Evolutionary conservation across 345 rosid genomes (phyloP).

Genomic region (Brassica cretica): DNA sequence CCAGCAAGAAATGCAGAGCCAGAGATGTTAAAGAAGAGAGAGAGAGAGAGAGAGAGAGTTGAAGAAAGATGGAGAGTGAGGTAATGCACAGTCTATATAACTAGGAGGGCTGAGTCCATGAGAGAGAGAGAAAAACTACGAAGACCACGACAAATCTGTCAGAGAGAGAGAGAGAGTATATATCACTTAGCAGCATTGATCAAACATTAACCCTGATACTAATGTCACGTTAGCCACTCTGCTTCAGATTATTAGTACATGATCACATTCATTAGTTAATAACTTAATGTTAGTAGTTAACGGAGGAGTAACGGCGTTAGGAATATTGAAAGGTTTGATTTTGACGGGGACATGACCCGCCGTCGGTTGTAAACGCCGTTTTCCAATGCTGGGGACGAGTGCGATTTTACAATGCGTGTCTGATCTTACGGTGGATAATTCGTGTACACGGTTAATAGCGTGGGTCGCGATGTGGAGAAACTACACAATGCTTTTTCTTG

Average conservation of each 20-base stretch:
- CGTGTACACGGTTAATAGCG: not conserved
- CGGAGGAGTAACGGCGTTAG: constrained; percentile 78
- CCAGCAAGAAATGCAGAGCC: constrained; percentile 53
- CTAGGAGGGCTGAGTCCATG: constrained; percentile 32
- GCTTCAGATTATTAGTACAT: not conserved
- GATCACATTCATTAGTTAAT: not conserved
- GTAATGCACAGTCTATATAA: constrained; percentile 30
- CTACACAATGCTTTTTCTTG: constrained; percentile 37
- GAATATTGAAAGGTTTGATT: not conserved
- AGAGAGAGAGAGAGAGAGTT: constrained; percentile 23
- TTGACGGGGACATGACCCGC: constrained; percentile 33
- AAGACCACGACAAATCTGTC: constrained; percentile 36
- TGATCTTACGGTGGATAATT: constrained; percentile 22
- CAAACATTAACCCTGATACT: constrained; percentile 1
- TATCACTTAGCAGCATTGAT: not conserved
- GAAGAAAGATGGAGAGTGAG: constrained; percentile 9
- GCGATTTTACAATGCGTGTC: not conserved
- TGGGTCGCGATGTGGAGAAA: constrained; percentile 24
- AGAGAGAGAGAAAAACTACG: constrained; percentile 35
- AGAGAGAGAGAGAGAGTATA: constrained; percentile 31
- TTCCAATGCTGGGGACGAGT: constrained; percentile 16
- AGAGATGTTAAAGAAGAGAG: constrained; percentile 64
- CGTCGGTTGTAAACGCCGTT: constrained; percentile 32
- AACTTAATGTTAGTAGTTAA: constrained; percentile 31
- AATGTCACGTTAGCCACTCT: constrained; percentile 23